Evolutionary conservation across 805 yeast species (phyloP).

Genomic region (Metschnikowia kunwiensis): DNA sequence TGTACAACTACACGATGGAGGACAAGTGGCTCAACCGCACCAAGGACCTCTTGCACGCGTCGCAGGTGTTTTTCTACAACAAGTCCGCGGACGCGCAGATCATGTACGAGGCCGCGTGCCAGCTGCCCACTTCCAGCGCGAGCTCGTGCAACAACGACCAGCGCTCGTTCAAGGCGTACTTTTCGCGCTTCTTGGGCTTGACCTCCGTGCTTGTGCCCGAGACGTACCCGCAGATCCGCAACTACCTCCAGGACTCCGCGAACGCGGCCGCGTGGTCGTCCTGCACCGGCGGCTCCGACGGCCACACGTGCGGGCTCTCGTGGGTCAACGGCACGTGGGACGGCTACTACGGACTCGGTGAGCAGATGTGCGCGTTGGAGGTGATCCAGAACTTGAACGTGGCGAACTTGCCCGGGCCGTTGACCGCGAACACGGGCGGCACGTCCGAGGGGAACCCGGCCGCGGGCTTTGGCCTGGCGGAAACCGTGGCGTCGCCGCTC

Average conservation of each 20-base stretch:
- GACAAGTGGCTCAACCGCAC: slow-evolving; percentile 66
- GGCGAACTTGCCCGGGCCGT: slow-evolving; percentile 28
- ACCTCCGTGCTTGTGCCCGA: slow-evolving; percentile 72
- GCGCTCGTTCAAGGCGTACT: slow-evolving; percentile 86
- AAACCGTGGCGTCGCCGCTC: slow-evolving; percentile 13
- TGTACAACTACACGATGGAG: slow-evolving; percentile 70
- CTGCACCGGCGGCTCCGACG: slow-evolving; percentile 20
- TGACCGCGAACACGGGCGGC: slow-evolving; percentile 36
- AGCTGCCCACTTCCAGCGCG: slow-evolving; percentile 34
- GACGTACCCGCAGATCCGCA: slow-evolving; percentile 45
- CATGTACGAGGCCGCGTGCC: slow-evolving; percentile 85
- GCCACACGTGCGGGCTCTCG: slow-evolving; percentile 22
- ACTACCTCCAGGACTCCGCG: slow-evolving; percentile 41
- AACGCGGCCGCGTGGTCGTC: slow-evolving; percentile 21
- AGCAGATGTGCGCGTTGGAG: slow-evolving; percentile 23
- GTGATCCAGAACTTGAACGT: slow-evolving; percentile 22
- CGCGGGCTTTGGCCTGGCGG: slow-evolving; percentile 27
- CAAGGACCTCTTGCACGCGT: slow-evolving; percentile 50
- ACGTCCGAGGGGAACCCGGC: slow-evolving; percentile 31
- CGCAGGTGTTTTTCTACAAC: slow-evolving; percentile 52
- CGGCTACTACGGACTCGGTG: slow-evolving; percentile 20
- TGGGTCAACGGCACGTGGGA: slow-evolving; percentile 22
- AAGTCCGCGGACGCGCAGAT: slow-evolving; percentile 35
- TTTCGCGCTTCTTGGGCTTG: slow-evolving; percentile 68
- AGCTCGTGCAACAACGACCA: slow-evolving; percentile 77